phyloP scores from a whole-genome alignment of 169 alveolate genomes.

The Eimeria acervulina region DNA sequence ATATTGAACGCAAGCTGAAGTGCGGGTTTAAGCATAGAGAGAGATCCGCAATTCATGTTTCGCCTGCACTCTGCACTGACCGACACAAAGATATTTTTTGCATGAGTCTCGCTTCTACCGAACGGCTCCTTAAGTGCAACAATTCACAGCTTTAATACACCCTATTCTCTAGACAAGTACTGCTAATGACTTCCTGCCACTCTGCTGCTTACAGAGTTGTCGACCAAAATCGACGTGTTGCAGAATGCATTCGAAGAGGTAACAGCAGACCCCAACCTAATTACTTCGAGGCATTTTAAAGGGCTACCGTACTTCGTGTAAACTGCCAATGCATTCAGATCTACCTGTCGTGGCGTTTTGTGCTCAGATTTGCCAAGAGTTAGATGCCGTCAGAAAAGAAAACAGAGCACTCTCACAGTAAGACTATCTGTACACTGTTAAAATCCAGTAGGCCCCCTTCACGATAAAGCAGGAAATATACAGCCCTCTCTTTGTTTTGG shows the following conservation, averaged over 20 bases:
- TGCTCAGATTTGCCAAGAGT: conserved; percentile 71
- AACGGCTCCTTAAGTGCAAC: neutral
- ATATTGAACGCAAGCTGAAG: neutral
- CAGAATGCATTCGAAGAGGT: conserved; percentile 71
- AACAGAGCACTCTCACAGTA: conserved; percentile 41
- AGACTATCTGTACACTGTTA: neutral
- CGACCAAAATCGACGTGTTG: conserved; percentile 40
- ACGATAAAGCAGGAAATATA: neutral
- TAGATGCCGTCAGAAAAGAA: conserved; percentile 64
- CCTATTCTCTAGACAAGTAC: neutral
- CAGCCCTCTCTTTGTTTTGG: neutral
- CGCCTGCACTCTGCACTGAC: neutral
- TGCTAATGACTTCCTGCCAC: neutral
- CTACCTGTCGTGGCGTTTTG: neutral
- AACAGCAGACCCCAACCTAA: neutral
- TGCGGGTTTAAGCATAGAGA: neutral
- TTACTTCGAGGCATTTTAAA: too few relatives aligned
- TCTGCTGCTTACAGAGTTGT: conserved; percentile 24
- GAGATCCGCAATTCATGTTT: neutral
- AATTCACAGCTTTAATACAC: neutral
- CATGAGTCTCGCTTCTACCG: neutral
- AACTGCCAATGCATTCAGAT: neutral
- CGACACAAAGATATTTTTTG: neutral
- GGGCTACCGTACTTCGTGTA: too few relatives aligned
- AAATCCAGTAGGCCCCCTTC: neutral